phyloP scores from a whole-genome alignment of 2,329 filamentous ascomycete species.

The Aureobasidium sp. region DNA sequence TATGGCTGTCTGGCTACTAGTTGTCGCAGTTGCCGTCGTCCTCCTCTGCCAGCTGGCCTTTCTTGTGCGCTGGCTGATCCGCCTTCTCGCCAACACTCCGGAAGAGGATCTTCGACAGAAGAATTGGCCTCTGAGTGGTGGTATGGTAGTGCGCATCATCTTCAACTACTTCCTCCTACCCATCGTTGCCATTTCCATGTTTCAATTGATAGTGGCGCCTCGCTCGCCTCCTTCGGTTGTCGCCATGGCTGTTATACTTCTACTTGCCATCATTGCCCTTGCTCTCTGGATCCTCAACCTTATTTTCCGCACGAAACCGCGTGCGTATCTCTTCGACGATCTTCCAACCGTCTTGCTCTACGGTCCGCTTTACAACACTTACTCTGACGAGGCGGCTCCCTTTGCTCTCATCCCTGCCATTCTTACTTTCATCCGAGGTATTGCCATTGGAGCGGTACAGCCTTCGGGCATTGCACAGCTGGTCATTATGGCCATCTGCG shows the following conservation, averaged over 20 bases:
- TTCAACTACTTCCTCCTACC: slow-evolving; percentile 91
- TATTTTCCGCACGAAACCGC: slow-evolving; percentile 71
- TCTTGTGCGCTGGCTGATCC: slow-evolving; percentile 65
- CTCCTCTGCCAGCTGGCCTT: slow-evolving; percentile 71
- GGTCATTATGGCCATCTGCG: slow-evolving; percentile 84
- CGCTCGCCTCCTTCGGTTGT: slow-evolving; percentile 63
- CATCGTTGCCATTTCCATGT: slow-evolving; percentile 77
- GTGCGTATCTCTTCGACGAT: slow-evolving; percentile 86
- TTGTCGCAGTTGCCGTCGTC: slow-evolving; percentile 61
- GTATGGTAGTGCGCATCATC: slow-evolving; percentile 62
- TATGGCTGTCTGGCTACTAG: slow-evolving; percentile 84
- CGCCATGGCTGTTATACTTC: slow-evolving; percentile 64
- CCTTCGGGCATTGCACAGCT: slow-evolving; percentile 89
- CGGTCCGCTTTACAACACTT: slow-evolving; percentile 93
- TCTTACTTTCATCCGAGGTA: slow-evolving; percentile 74
- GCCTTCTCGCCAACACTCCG: slow-evolving; percentile 59
- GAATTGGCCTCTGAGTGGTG: slow-evolving; percentile 70
- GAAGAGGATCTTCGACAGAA: slow-evolving; percentile 86
- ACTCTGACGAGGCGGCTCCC: slow-evolving; percentile 82
- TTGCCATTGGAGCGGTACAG: slow-evolving; percentile 88
- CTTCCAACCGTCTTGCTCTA: slow-evolving; percentile 82
- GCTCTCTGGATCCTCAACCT: slow-evolving; percentile 71
- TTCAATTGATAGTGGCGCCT: slow-evolving; percentile 72
- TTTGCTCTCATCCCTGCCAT: slow-evolving; percentile 84
- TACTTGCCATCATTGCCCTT: slow-evolving; percentile 65